Evolutionary conservation across 441 rosid genomes (phyloP).

Genomic region (Corymbia citriodora): DNA sequence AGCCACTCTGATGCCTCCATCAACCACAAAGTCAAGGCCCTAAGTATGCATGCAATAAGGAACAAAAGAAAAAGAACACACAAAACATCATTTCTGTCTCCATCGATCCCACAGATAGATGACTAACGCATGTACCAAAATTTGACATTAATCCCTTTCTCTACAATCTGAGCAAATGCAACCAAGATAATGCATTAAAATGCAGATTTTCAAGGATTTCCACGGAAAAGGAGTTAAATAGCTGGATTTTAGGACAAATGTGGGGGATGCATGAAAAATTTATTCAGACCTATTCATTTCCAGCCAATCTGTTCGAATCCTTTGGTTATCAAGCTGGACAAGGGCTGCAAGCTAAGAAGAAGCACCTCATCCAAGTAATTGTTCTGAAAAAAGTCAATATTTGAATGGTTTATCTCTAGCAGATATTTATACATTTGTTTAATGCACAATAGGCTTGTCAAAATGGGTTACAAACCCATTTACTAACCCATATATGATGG

Average conservation of each 20-base stretch:
- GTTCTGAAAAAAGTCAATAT: neutral
- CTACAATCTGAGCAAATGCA: neutral
- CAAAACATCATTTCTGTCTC: neutral
- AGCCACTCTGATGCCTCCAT: slow-evolving; percentile 81
- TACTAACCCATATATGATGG: too few relatives aligned
- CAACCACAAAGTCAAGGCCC: slow-evolving; percentile 96
- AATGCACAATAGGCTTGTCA: neutral
- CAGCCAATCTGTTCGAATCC: neutral
- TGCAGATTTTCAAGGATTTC: neutral
- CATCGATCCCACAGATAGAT: neutral
- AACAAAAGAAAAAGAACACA: neutral
- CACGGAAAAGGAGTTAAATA: neutral
- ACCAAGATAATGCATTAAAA: neutral
- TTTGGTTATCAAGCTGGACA: neutral
- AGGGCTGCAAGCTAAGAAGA: neutral
- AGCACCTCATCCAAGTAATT: neutral
- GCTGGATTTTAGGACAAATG: neutral
- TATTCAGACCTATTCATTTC: neutral
- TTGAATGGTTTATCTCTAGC: neutral
- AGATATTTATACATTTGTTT: neutral
- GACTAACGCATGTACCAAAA: neutral
- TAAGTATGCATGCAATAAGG: slow-evolving; percentile 1
- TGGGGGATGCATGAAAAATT: neutral
- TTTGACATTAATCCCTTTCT: neutral
- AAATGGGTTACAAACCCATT: too few relatives aligned